Percentiles rank a stretch among this genome's conserved stretches.
phyloP scores from a whole-genome alignment of 2,329 filamentous ascomycete genomes.

The Microdochium nivale region DNA sequence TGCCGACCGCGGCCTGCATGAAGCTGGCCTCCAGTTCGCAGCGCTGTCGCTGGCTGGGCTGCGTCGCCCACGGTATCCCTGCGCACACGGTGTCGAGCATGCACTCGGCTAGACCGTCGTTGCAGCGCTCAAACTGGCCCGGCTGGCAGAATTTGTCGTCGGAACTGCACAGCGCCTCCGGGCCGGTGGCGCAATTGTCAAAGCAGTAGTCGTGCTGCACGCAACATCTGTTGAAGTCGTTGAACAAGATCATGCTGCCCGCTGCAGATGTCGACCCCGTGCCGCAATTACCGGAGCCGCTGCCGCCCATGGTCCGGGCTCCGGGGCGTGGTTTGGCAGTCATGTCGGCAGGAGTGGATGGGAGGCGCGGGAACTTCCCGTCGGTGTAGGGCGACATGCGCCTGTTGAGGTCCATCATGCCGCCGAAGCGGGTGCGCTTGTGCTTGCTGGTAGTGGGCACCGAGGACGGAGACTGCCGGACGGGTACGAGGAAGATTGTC shows the following conservation, averaged over 20 bases:
- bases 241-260: neutral
- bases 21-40: neutral
- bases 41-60: neutral
- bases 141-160: neutral
- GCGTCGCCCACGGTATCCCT: neutral
- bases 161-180: neutral
- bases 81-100: neutral
- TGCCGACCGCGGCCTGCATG: neutral
- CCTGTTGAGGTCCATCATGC: neutral
- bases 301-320: neutral
- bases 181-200: neutral
- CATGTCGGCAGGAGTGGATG: neutral
- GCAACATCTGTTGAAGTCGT: neutral
- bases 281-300: neutral
- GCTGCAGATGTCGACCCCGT: neutral
- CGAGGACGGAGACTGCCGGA: neutral
- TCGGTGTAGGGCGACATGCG: neutral
- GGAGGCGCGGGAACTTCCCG: neutral
- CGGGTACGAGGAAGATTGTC: neutral
- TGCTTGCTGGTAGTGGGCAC: neutral
- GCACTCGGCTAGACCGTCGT: neutral
- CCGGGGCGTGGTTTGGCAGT: neutral
- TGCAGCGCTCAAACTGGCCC: neutral
- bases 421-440: neutral
- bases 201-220: neutral